Conservation (phyloP, 2,329 filamentous ascomycete genomes). For the Neofusicoccum ribis region DNA sequence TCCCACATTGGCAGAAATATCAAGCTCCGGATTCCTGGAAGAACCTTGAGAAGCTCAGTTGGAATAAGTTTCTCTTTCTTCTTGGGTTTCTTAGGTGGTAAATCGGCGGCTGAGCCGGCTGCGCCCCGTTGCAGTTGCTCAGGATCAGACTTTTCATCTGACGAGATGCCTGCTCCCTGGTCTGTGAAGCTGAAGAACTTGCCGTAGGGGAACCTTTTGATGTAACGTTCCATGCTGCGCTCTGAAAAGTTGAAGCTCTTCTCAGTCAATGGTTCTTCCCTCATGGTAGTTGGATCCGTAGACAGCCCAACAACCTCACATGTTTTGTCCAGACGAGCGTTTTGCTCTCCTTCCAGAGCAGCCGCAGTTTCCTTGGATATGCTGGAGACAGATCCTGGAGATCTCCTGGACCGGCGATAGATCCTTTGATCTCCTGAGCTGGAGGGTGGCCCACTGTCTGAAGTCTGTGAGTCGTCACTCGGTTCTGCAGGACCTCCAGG, state of each 20-base stretch:
- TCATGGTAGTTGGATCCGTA: slow-evolving; percentile 17
- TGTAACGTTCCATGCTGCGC: slow-evolving; percentile 35
- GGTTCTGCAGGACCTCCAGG: slow-evolving; percentile 30
- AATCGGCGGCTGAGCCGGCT: not conserved
- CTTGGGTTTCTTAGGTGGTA: slow-evolving; percentile 22
- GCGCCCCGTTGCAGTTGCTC: not conserved
- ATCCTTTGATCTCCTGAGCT: not conserved
- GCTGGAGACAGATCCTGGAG: slow-evolving; percentile 24
- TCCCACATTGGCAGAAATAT: slow-evolving; percentile 19
- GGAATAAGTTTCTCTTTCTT: slow-evolving; percentile 33
- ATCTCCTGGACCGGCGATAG: not conserved
- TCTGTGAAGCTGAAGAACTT: slow-evolving; percentile 39
- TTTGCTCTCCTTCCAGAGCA: slow-evolving; percentile 7
- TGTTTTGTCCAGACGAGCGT: not conserved
- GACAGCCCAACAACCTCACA: slow-evolving; percentile 19
- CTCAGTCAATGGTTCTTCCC: slow-evolving; percentile 25
- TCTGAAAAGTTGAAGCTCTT: slow-evolving; percentile 35
- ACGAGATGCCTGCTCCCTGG: slow-evolving; percentile 31
- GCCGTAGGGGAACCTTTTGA: slow-evolving; percentile 33
- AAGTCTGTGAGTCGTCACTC: slow-evolving; percentile 33
- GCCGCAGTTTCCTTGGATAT: not conserved
- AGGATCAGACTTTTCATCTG: slow-evolving; percentile 25
- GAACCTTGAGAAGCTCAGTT: slow-evolving; percentile 32
- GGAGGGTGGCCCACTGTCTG: slow-evolving; percentile 28
- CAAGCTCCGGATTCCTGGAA: slow-evolving; percentile 21